Evolutionary conservation across 352 stramenopile genomes (phyloP), one percentile per base, ranked within the genome.

Genomic region (Globisporangium nunn): DNA sequence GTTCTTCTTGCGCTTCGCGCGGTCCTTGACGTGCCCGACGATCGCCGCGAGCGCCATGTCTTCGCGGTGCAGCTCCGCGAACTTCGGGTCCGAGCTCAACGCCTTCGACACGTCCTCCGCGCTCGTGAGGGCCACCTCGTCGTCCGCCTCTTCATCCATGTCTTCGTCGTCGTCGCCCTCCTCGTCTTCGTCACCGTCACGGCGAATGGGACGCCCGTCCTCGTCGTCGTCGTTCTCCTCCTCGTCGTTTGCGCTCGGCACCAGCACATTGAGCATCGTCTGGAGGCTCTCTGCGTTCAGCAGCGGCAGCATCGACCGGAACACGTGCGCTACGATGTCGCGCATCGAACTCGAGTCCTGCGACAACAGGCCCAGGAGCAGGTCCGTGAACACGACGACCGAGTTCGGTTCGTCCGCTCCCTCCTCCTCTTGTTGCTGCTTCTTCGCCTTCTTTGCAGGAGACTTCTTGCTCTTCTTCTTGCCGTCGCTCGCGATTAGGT

Each of bases 331-430:
- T 18, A 95, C 85, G 33, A 95, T 88, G 33, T 91, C 83, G 52
- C 85, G 85, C 68, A 95, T 73, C 39, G 82, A 81, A 53, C 81
- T 88, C 59, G 85, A 95, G 59, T 92, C 77, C 53, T 91, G 80
- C 29, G 85, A 79, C 40, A 95, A 66, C 63, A 93, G 61, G 73
- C 80, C 88, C 68, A 95, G 60, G 48, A 95, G 63, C 71, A 93
- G 61, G 66, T 95, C 85, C 14, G 77, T 90, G 14, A 95, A 69
- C 61, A 95, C 85, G 18, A 89, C 74, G 17, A 93, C 68, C 7
- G 82, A 75, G 18, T 90, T 71, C 15, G 72, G 60, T 43, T 70
- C 41, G 0, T 54, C 49, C 45, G 72, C 60, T 6, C 56, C 45
- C 7, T 70, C 61, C 1, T 52, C 53, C 18, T 43, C 50, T 18